Evolutionary conservation across 2,329 filamentous ascomycete species (phyloP).

Genomic region (Beauveria sp.): DNA sequence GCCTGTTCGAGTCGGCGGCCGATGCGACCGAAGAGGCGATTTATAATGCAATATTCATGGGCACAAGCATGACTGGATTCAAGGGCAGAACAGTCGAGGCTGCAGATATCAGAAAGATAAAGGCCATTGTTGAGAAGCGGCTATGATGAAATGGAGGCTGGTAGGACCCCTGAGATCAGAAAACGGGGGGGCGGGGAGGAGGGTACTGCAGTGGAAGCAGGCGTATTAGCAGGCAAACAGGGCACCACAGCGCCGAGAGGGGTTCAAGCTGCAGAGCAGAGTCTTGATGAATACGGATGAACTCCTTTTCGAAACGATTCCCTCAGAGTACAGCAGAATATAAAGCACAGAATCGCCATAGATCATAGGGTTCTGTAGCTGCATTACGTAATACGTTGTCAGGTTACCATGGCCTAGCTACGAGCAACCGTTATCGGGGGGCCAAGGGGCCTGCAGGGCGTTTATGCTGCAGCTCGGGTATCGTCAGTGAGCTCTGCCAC

Average conservation of each 20-base stretch:
- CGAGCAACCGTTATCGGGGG: too few species aligned
- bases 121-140: conserved; percentile 36
- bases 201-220: not conserved
- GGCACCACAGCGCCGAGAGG: not conserved
- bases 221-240: not conserved
- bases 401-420: too few species aligned
- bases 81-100: conserved; percentile 41
- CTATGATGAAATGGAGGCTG: not conserved
- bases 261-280: not conserved
- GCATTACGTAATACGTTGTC: too few species aligned
- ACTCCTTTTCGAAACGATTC: too few species aligned
- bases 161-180: too few species aligned
- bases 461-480: too few species aligned
- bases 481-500: too few species aligned
- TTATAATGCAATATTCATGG: conserved; percentile 55
- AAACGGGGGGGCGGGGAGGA: not conserved
- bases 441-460: too few species aligned
- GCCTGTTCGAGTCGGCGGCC: conserved; percentile 52
- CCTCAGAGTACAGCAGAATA: too few species aligned
- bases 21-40: conserved; percentile 60
- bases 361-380: too few species aligned
- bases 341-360: too few species aligned
- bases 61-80: conserved; percentile 49
- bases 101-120: conserved; percentile 38
- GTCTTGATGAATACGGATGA: too few species aligned